These are phyloP conservation scores for Prunus fruticosa DNA, from an alignment of 306 rosid genomes.

Conservation along the genomic window DNA sequence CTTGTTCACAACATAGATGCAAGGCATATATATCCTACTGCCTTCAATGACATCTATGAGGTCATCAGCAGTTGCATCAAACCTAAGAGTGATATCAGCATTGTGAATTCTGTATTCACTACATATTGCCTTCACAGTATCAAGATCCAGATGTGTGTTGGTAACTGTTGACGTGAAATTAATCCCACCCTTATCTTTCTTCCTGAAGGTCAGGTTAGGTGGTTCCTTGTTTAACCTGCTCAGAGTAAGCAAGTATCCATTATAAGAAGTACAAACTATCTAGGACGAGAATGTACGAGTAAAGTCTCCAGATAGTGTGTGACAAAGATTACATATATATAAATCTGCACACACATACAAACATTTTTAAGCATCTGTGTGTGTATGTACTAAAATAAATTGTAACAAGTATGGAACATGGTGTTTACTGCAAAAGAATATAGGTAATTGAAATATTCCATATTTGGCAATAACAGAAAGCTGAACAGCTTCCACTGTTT, in stretches of 20 bases:
- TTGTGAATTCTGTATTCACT: constrained; percentile 93
- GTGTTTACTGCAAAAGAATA: not conserved
- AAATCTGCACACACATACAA: not conserved
- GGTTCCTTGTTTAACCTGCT: constrained; percentile 95
- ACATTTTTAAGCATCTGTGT: not conserved
- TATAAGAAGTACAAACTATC: not conserved
- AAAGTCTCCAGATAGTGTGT: not conserved
- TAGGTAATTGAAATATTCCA: not conserved
- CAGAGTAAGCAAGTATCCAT: constrained; percentile 18
- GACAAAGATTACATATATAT: not conserved
- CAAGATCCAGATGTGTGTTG: constrained; percentile 89
- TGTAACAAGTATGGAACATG: not conserved
- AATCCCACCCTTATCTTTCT: constrained; percentile 95
- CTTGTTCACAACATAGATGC: constrained; percentile 94
- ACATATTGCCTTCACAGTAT: constrained; percentile 92
- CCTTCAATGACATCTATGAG: constrained; percentile 97
- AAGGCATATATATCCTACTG: constrained; percentile 87
- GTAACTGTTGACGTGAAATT: constrained; percentile 89
- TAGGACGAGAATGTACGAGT: not conserved
- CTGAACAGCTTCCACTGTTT: not conserved
- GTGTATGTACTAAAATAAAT: not conserved
- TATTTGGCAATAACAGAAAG: not conserved
- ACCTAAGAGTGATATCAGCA: constrained; percentile 93
- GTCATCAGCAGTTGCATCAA: constrained; percentile 95
- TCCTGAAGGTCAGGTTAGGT: constrained; percentile 86